Base-by-base conservation (phyloP, 1,284 basidiomycete genomes). In the Coriolopsis trogii region DNA sequence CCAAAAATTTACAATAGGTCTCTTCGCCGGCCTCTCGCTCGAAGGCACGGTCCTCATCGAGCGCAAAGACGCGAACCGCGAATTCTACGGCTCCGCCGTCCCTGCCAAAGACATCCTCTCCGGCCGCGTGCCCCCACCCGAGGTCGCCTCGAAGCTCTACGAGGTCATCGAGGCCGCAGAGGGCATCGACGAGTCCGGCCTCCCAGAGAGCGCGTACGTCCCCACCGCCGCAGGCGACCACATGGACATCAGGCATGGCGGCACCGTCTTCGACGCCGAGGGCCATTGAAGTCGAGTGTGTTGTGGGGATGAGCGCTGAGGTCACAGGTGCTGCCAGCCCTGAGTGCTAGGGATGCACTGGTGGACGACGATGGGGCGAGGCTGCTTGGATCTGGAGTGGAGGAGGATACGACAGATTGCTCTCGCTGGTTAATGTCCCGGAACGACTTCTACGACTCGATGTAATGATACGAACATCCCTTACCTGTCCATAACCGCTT, bases 41-140 rank as follows among this genome's bases (percentile, higher is more conserved):
- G 97, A 99, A 70, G 97, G 97, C 1, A 98, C 96, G 0, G 91
- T 84, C 37, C 81, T 99, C 49, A 91, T 99, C 53, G 96, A 98
- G 72, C 84, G 96, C 63, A 95, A 93, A 69, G 95, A 98, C 67
- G 89, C 94, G 48, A 95, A 95, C 68, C 82, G 87, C 47, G 93
- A 95, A 25, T 99, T 98, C 73, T 99, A 99, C 65, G 97, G 96
- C 9, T 94, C 93, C 15, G 77, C 86, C 10, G 87, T 99, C 20
- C 92, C 95, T 1, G 92, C 93, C 0, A 80, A 82, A 41, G 94
- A 97, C 68, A 93, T 99, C 59, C 82, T 98, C 20, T 81, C 88
- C 50, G 95, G 96, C 34, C 89, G 90, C 33, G 95, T 98, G 0
- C 96, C 96, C 1, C 93, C 96, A 9, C 96, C 96, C 0, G 96